Evolutionary conservation across 352 stramenopile species (phyloP), one percentile per base, ranked within the genome.

Genomic region (Globisporangium nagaii): DNA sequence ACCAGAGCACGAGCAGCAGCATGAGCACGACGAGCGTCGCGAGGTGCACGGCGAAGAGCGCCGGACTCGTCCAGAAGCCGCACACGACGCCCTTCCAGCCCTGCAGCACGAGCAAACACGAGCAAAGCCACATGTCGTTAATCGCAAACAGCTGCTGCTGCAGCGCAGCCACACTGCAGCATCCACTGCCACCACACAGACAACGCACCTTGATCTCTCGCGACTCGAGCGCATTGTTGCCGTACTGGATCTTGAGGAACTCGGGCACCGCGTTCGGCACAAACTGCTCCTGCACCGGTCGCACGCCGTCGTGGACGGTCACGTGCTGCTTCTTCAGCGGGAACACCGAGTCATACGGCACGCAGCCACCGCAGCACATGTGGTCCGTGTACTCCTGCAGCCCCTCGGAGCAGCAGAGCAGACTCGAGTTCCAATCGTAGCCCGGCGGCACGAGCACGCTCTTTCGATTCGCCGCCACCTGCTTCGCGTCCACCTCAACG

Each of bases 81-180:
- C 80, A 90, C 24, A 84, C 77, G 17, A 90, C 58, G n/a, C 77
- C 66, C 56, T 90, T 90, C 80, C 80, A 90, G 22, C 80, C 80
- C 79, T 90, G 56, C 20, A 11, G 15, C 11, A 55, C 8, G 17
- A 24, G 8, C 25, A 8, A 36, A n/a, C n/a, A n/a, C n/a, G n/a
- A n/a, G n/a, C n/a, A n/a, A n/a, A n/a, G n/a, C n/a, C n/a, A n/a
- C n/a, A n/a, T n/a, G n/a, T n/a, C n/a, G n/a, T n/a, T n/a, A n/a
- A n/a, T n/a, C n/a, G n/a, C n/a, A n/a, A n/a, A n/a, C n/a, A n/a
- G n/a, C n/a, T n/a, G n/a, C n/a, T n/a, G n/a, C n/a, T n/a, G n/a
- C n/a, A n/a, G n/a, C n/a, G n/a, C n/a, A n/a, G n/a, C n/a, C n/a
- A n/a, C n/a, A n/a, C n/a, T n/a, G n/a, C n/a, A n/a, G n/a, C n/a